Evolutionary conservation across 805 yeast species (phyloP), one percentile per base, ranked within the genome.

Genomic region (Scheffersomyces coipomensis): DNA sequence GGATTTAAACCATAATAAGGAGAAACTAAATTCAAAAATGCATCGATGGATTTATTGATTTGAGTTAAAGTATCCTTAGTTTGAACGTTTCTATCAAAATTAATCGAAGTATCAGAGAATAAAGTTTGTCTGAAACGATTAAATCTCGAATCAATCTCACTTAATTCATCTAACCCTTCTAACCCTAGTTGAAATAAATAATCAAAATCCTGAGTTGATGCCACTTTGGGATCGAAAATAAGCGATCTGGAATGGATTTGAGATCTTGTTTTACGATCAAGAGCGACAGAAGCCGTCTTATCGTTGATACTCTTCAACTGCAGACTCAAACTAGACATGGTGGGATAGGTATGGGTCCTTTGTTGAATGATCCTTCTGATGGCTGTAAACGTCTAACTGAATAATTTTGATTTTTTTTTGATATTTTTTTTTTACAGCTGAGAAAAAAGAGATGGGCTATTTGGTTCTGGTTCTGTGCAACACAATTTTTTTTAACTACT

Each of bases 151-250:
- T 93, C 97, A 21, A 91, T 61, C 15, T 75, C 68, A 33, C 75
- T 77, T 37, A 93, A 69, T 49, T 86, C 90, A 22, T 78, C 80
- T 33, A 90, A 71, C 0, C 95, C 96, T 40, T 85, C 93, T 5
- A 76, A 52, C 2, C 93, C 84, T 40, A 78, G 78, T 37, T 81
- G 76, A 55, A 75, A 85, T 42, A 93, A 81, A 33, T 83, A 73
- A 50, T 89, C 97, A 54, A 79, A 90, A 60, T 93, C 99, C 67
- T 93, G 98, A 25, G 90, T 78, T n/a, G 95, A 87, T 13, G 99
- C 99, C 44, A 80, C 81, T 52, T 83, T 81, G 8, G 96, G 75
- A 31, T 88, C 95, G 60, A 84, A 90, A 19, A 93, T 76, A 47
- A 93, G 77, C 34, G 99, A 93, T 29, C 88, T 83, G 27, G 95